Evolutionary conservation across 768 basidiomycete genomes (phyloP).

Genomic region (Boletus sp.): DNA sequence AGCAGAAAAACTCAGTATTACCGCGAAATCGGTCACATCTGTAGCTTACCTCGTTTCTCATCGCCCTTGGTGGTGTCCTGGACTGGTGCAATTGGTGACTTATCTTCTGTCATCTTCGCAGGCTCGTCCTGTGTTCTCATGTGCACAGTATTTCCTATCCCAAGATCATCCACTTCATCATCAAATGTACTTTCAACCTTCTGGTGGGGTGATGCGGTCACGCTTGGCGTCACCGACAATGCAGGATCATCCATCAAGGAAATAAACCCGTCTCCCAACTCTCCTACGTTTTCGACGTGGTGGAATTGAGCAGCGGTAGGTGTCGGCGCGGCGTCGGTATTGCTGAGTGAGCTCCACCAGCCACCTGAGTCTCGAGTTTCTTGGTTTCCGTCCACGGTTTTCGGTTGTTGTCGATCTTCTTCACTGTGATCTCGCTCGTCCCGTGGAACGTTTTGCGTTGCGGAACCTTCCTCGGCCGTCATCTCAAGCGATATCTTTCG

Average conservation of each 20-base stretch:
- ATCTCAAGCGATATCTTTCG: conserved; percentile 32
- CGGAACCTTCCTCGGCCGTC: conserved; percentile 24
- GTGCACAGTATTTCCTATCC: conserved; percentile 72
- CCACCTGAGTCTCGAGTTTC: conserved; percentile 37
- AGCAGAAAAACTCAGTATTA: background rate
- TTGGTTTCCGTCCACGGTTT: conserved; percentile 29
- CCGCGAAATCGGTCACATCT: background rate
- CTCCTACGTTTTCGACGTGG: conserved; percentile 43
- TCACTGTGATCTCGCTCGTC: conserved; percentile 5
- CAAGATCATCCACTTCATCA: conserved; percentile 83
- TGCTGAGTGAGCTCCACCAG: conserved; percentile 63
- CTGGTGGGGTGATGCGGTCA: conserved; percentile 8
- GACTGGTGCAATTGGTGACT: conserved; percentile 17
- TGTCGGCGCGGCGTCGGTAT: conserved; percentile 45
- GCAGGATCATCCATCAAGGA: conserved; percentile 73
- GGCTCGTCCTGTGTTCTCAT: conserved; percentile 34
- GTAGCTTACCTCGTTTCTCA: conserved; percentile 32
- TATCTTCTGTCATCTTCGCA: conserved; percentile 27
- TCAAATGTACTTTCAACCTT: conserved; percentile 19
- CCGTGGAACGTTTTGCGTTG: conserved; percentile 3
- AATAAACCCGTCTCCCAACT: conserved; percentile 62
- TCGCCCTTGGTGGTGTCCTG: conserved; percentile 19
- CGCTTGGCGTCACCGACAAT: conserved; percentile 37
- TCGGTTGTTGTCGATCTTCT: conserved; percentile 1
- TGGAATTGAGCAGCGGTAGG: conserved; percentile 71